Base-by-base conservation (phyloP, 169 alveolate genomes). In the Plasmodium relictum region DNA sequence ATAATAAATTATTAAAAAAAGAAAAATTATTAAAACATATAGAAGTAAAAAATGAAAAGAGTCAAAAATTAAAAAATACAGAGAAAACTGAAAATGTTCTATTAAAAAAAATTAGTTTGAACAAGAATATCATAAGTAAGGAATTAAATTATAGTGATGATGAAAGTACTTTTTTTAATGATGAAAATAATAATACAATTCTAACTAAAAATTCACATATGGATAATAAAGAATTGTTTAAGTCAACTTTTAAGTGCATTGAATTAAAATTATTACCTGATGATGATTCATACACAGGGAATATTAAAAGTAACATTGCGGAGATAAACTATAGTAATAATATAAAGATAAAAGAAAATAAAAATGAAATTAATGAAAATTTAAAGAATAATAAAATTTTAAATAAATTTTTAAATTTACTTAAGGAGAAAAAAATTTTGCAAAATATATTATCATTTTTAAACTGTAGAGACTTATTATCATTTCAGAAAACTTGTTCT, bases 391-490 rank as follows among this genome's bases (percentile, higher is more conserved):
- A 39, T 22, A 22, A 69, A 4, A 0, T 1, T 39, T 6, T 16
- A 16, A 66, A 66, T 12, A 66, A 66, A 37, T 76, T 76, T 58
- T 68, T 58, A 48, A 80, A 41, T 2, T n/a, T 80, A 68, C 1
- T 80, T 26, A 80, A 80, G 45, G 26, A 68, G 44, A 80, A 80
- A 26, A 80, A 68, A 22, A 80, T 80, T 26, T 42, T 80, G 12
- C 90, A 70, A 22, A 80, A 80, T 70, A 37, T 80, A 37, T 80
- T 80, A 80, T 80, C 90, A 26, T 80, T 80, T 59, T 48, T 80
- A 72, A 69, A 66, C n/a, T 80, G 90, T 59, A 66, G 31, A 26
- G 90, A 80, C 37, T 54, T 80, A 61, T 42, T 80, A 44, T 59
- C 66, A 44, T 68, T 80, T 56, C 90, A 80, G 39, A 80, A 69